Conservation (phyloP, 805 yeast genomes). For the Sugiyamaella valdiviana region DNA sequence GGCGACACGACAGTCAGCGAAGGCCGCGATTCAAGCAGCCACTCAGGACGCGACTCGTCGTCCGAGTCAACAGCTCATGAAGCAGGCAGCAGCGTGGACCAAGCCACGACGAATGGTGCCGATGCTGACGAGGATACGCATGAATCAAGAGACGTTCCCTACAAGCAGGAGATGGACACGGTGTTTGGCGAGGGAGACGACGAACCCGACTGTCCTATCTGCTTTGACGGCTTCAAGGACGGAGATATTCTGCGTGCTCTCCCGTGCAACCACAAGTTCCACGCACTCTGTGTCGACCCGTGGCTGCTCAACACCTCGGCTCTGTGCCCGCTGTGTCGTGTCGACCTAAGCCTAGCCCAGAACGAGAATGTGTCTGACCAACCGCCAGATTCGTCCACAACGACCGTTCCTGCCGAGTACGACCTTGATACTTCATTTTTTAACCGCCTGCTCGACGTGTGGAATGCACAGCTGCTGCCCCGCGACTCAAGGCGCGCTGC, state of each 20-base stretch:
- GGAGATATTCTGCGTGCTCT: slow-evolving; percentile 60
- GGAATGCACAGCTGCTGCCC: slow-evolving; percentile 30
- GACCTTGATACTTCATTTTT: slow-evolving; percentile 21
- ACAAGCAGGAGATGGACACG: background rate
- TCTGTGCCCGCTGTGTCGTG: slow-evolving; percentile 78
- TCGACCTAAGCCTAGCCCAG: slow-evolving; percentile 41
- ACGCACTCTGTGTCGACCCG: slow-evolving; percentile 72
- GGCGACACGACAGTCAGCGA: background rate
- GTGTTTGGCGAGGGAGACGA: slow-evolving; percentile 25
- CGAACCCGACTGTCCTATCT: slow-evolving; percentile 57
- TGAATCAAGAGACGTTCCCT: background rate
- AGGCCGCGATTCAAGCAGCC: background rate
- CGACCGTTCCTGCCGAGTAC: slow-evolving; percentile 10
- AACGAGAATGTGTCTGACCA: slow-evolving; percentile 19
- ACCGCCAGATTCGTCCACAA: slow-evolving; percentile 13
- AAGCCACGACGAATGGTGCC: background rate
- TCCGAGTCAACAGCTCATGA: background rate
- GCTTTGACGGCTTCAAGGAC: slow-evolving; percentile 60
- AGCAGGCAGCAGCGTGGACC: background rate
- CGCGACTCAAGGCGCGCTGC: slow-evolving; percentile 25
- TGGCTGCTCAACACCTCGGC: slow-evolving; percentile 73
- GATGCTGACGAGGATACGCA: background rate
- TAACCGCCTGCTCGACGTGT: slow-evolving; percentile 26
- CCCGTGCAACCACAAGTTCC: slow-evolving; percentile 80
- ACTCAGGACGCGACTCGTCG: background rate